Percentiles rank a stretch among this genome's conserved stretches.
Conservation (phyloP, 2,329 filamentous ascomycete species). For the Davidsoniella eucalypti region DNA sequence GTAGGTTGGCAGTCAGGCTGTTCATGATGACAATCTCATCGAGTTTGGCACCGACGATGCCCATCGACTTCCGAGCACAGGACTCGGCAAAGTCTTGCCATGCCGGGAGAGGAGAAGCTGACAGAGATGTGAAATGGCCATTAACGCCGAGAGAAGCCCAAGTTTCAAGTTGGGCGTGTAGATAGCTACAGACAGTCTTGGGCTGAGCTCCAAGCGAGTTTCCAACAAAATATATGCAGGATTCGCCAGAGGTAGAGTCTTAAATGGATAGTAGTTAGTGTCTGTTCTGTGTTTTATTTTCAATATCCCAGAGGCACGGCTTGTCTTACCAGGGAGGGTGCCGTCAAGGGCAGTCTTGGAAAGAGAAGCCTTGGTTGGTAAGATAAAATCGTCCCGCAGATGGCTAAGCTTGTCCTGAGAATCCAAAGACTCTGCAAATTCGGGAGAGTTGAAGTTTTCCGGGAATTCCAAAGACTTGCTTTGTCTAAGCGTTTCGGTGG, state of each 20-base stretch:
- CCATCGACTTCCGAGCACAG: constrained; percentile 51
- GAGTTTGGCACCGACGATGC: constrained; percentile 54
- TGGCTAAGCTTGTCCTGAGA: constrained; percentile 40
- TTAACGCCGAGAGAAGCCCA: constrained; percentile 76
- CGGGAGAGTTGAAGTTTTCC: constrained; percentile 26
- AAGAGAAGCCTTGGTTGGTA: constrained; percentile 59
- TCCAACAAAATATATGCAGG: constrained; percentile 64
- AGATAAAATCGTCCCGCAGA: constrained; percentile 55
- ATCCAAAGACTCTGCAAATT: constrained; percentile 39
- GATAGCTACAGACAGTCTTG: constrained; percentile 43
- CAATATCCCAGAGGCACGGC: not conserved
- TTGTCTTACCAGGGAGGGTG: constrained; percentile 23
- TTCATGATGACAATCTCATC: constrained; percentile 79
- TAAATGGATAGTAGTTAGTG: not conserved
- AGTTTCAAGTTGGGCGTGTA: constrained; percentile 59
- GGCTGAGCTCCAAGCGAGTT: constrained; percentile 82
- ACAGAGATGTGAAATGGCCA: constrained; percentile 60
- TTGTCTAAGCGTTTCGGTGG: not conserved
- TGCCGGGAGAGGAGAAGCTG: constrained; percentile 48
- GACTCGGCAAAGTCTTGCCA: constrained; percentile 71
- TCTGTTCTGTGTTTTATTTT: not conserved
- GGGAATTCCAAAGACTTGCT: constrained; percentile 1
- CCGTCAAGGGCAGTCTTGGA: constrained; percentile 42
- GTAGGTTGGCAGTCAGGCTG: constrained; percentile 66
- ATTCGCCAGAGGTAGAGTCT: constrained; percentile 19